These are phyloP conservation scores for Arctium minus DNA, from an alignment of 129 eudicot species.

Conservation along the genomic window DNA sequence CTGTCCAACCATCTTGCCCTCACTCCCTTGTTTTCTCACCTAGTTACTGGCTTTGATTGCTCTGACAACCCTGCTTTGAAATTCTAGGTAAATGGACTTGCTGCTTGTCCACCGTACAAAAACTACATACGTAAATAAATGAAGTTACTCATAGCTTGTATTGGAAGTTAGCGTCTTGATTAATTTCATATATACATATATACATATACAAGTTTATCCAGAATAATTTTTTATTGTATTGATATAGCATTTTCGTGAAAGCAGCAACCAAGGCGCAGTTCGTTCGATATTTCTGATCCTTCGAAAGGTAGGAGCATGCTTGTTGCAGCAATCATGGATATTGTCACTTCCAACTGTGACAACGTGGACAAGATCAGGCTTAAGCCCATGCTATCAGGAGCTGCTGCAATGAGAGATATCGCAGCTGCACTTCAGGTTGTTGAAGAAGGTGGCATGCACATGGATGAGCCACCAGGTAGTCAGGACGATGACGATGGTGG, in stretches of 20 bases:
- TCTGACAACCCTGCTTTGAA: not conserved
- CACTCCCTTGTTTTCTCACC: not conserved
- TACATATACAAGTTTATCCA: slow-evolving; percentile 11
- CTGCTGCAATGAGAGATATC: slow-evolving; percentile 90
- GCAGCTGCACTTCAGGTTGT: slow-evolving; percentile 95
- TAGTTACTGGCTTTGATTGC: not conserved
- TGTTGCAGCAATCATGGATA: slow-evolving; percentile 96
- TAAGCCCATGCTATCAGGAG: slow-evolving; percentile 63
- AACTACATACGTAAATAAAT: not conserved
- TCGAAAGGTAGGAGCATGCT: slow-evolving; percentile 99
- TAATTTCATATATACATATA: not conserved
- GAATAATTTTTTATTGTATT: slow-evolving; percentile 30
- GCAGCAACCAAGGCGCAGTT: slow-evolving; percentile 80
- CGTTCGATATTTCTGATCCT: slow-evolving; percentile 68
- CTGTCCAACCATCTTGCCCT: not conserved
- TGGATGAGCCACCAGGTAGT: slow-evolving; percentile 66
- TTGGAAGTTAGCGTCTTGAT: not conserved
- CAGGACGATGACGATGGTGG: slow-evolving; percentile 74
- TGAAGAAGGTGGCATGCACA: slow-evolving; percentile 88
- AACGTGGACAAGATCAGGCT: slow-evolving; percentile 45
- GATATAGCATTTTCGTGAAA: slow-evolving; percentile 52
- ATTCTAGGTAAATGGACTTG: not conserved
- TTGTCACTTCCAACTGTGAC: slow-evolving; percentile 89
- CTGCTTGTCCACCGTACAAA: not conserved
- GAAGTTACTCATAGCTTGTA: not conserved